These are phyloP conservation scores for Phialocephala sp. DNA, from an alignment of 2,329 filamentous ascomycete species.

Conservation along the genomic window DNA sequence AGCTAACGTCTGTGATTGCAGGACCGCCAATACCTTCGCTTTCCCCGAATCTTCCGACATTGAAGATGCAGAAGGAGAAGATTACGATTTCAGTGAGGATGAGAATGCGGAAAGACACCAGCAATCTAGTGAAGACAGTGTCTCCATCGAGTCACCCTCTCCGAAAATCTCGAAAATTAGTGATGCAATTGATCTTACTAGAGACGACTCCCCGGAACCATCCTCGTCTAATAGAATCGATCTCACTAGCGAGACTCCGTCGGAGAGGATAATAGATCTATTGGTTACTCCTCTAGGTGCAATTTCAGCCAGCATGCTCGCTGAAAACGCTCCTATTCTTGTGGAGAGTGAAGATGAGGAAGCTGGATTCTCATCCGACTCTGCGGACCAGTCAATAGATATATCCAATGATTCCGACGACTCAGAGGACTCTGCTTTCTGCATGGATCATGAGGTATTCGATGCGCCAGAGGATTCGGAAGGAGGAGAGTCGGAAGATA, in stretches of 20 bases:
- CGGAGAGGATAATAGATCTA: conserved; percentile 10
- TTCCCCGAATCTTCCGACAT: conserved; percentile 40
- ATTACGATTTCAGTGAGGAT: conserved; percentile 35
- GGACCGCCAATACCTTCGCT: conserved; percentile 32
- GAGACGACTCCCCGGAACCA: conserved; percentile 35
- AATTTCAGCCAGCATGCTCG: conserved; percentile 10
- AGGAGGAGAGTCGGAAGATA: conserved; percentile 9
- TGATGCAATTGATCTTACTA: conserved; percentile 41
- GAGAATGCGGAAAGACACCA: conserved; percentile 30
- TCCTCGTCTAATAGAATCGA: conserved; percentile 25
- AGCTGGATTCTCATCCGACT: conserved; percentile 17
- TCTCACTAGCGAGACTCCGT: conserved; percentile 27
- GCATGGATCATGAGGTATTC: conserved; percentile 15
- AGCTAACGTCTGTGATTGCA: conserved; percentile 21
- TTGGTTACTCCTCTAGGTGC: too few species aligned
- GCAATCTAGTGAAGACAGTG: conserved; percentile 36
- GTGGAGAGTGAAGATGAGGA: conserved; percentile 26
- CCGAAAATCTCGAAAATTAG: conserved; percentile 30
- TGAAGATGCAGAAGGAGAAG: conserved; percentile 39
- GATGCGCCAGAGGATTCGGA: conserved; percentile 17
- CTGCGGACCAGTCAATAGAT: conserved; percentile 23
- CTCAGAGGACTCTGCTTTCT: conserved; percentile 13
- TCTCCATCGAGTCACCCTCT: conserved; percentile 35
- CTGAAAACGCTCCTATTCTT: conserved; percentile 26
- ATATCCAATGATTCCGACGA: conserved; percentile 14